Conservation (phyloP, 805 yeast species). For the Wickerhamomyces queroliae region DNA sequence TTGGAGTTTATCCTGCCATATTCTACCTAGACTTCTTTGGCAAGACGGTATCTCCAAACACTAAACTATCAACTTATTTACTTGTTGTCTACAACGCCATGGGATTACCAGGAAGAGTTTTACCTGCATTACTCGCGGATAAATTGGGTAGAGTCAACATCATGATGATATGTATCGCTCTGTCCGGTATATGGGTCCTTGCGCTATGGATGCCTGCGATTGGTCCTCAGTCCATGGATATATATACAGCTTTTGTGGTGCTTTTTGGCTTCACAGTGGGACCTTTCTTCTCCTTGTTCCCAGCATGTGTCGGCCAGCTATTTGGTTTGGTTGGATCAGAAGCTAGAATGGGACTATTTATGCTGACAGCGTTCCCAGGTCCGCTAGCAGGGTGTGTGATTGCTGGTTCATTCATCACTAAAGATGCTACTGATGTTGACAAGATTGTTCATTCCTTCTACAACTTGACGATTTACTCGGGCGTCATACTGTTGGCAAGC, state of each 20-base stretch:
- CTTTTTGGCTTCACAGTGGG: not conserved
- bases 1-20: not conserved
- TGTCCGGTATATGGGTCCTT: not conserved
- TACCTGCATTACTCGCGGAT: not conserved
- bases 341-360: not conserved
- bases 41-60: not conserved
- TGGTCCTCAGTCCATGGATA: not conserved
- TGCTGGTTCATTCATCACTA: not conserved
- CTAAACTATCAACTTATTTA: not conserved
- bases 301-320: not conserved
- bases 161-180: not conserved
- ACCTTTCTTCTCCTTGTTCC: not conserved
- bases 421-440: not conserved
- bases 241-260: not conserved
- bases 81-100: not conserved
- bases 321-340: not conserved
- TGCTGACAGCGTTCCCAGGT: not conserved
- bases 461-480: not conserved
- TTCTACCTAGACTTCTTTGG: not conserved
- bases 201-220: not conserved
- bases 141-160: not conserved
- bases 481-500: not conserved
- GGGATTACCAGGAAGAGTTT: not conserved
- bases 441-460: not conserved
- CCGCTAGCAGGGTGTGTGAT: not conserved